These are phyloP conservation scores for Geotrichum aggregatum DNA, from an alignment of 1,139 yeast genomes.

Conservation along the genomic window DNA sequence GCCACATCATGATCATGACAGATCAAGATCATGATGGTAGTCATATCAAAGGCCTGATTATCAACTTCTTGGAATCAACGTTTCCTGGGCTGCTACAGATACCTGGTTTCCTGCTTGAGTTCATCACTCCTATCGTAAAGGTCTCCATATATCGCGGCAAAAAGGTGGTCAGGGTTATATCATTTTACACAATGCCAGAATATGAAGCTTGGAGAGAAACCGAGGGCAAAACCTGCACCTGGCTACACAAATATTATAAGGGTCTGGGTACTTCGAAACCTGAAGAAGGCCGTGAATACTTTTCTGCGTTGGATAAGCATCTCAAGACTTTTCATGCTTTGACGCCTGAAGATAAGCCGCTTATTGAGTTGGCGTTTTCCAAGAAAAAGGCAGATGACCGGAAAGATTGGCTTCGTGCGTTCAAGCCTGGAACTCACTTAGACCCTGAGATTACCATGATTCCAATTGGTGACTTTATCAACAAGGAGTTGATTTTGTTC, in stretches of 20 bases:
- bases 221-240: slow-evolving; percentile 69
- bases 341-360: slow-evolving; percentile 72
- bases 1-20: slow-evolving; percentile 98
- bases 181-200: slow-evolving; percentile 95
- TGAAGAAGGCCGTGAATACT: slow-evolving; percentile 83
- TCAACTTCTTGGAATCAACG: slow-evolving; percentile 86
- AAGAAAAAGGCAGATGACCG: slow-evolving; percentile 96
- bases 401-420: slow-evolving; percentile 91
- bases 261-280: slow-evolving; percentile 95
- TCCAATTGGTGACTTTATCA: slow-evolving; percentile 90
- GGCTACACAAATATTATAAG: slow-evolving; percentile 94
- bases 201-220: slow-evolving; percentile 89
- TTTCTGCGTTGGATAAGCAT: slow-evolving; percentile 79
- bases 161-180: slow-evolving; percentile 49
- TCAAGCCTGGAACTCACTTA: slow-evolving; percentile 85
- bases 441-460: slow-evolving; percentile 75
- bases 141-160: slow-evolving; percentile 73
- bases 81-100: slow-evolving; percentile 89
- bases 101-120: slow-evolving; percentile 90
- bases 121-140: slow-evolving; percentile 94
- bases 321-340: slow-evolving; percentile 80
- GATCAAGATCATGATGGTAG: slow-evolving; percentile 99
- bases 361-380: slow-evolving; percentile 89
- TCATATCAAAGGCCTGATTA: slow-evolving; percentile 93
- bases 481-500: slow-evolving; percentile 88